Conservation (phyloP, 345 rosid genomes). For the Noccaea caerulescens region DNA sequence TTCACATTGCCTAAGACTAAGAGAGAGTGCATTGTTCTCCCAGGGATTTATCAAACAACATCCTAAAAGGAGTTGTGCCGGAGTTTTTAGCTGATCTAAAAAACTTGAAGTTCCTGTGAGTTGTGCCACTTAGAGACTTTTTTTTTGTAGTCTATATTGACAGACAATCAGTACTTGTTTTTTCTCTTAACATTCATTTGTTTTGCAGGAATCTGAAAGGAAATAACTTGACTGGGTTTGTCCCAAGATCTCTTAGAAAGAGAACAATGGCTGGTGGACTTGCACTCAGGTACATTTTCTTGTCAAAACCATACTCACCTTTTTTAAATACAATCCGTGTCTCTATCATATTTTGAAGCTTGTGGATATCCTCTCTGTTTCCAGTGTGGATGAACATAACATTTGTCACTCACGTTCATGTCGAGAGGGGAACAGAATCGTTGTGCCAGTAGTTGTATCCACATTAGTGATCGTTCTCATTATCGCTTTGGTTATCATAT, state of each 20-base stretch:
- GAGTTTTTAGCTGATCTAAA: constrained; percentile 49
- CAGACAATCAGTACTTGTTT: constrained; percentile 7
- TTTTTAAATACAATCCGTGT: neutral
- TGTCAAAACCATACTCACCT: constrained; percentile 3
- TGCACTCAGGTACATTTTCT: constrained; percentile 48
- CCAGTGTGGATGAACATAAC: constrained; percentile 52
- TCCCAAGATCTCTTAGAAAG: constrained; percentile 52
- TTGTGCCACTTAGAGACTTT: constrained; percentile 8
- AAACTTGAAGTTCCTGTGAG: constrained; percentile 50
- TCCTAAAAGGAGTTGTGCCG: constrained; percentile 52
- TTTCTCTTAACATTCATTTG: constrained; percentile 17
- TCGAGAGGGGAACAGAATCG: constrained; percentile 40
- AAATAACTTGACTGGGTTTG: constrained; percentile 56
- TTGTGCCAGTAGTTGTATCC: constrained; percentile 48
- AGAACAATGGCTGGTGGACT: constrained; percentile 46
- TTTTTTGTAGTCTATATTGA: neutral
- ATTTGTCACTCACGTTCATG: constrained; percentile 53
- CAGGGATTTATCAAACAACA: constrained; percentile 70
- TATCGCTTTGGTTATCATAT: constrained; percentile 37
- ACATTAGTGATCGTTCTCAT: constrained; percentile 35
- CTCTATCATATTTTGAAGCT: constrained; percentile 10
- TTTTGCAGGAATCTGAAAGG: constrained; percentile 51
- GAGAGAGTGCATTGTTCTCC: constrained; percentile 6
- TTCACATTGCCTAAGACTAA: constrained; percentile 12
- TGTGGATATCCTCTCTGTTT: constrained; percentile 24